Conservation (phyloP, 202 grass and related monocot genomes). For the Bolboschoenoplectus hybrid region DNA sequence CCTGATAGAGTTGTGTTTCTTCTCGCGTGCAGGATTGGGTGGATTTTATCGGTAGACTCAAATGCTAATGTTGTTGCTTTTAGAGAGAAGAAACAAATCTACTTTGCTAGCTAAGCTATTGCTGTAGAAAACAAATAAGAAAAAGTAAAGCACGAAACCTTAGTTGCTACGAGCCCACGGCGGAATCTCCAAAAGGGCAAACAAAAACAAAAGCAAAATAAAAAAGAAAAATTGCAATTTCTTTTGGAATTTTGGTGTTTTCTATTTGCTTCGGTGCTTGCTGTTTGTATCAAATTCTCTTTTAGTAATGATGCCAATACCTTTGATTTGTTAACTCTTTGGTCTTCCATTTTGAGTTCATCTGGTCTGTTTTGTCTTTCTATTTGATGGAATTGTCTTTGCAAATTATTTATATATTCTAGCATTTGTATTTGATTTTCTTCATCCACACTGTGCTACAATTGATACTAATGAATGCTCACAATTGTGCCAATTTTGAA, state of each 20-base stretch:
- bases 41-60: conserved; percentile 40
- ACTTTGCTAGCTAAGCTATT: conserved; percentile 37
- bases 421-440: neutral
- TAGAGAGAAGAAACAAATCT: conserved; percentile 38
- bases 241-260: neutral
- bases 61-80: conserved; percentile 39
- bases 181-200: conserved; percentile 28
- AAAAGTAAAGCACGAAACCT: conserved; percentile 33
- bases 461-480: neutral
- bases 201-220: conserved; percentile 32
- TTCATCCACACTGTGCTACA: neutral
- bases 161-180: conserved; percentile 29
- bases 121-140: conserved; percentile 27
- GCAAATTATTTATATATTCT: conserved; percentile 4
- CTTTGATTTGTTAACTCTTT: conserved; percentile 2
- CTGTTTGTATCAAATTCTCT: conserved; percentile 16
- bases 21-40: conserved; percentile 41
- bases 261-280: conserved; percentile 12
- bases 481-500: neutral
- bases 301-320: conserved; percentile 3
- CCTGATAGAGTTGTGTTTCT: conserved; percentile 41
- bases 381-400: neutral
- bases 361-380: conserved; percentile 3
- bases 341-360: neutral
- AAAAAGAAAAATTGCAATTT: conserved; percentile 4